phyloP scores from a whole-genome alignment of 169 alveolate genomes.

The Babesia caballi region DNA sequence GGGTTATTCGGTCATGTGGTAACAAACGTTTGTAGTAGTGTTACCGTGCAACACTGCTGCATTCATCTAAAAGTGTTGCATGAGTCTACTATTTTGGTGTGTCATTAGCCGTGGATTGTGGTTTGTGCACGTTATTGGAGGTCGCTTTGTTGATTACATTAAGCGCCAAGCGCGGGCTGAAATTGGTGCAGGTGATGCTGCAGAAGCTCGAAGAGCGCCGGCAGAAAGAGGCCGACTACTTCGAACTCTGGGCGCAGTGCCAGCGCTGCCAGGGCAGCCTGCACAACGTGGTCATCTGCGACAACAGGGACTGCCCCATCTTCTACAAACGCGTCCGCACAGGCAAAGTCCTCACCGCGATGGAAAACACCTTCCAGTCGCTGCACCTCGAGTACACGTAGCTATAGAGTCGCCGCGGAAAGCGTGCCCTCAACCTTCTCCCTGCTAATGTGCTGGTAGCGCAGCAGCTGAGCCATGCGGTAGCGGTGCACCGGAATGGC shows the following conservation, averaged over 20 bases:
- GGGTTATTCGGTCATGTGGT: no score
- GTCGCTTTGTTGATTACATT: no score
- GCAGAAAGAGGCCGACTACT: conserved; percentile 85
- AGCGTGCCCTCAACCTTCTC: conserved; percentile 46
- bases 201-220: conserved; percentile 78
- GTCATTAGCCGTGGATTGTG: no score
- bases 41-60: no score
- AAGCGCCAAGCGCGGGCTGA: no score
- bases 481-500: conserved; percentile 24
- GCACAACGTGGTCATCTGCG: conserved; percentile 93
- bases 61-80: no score
- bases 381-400: conserved; percentile 48
- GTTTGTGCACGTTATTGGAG: no score
- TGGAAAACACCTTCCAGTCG: conserved; percentile 72
- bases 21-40: no score
- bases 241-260: conserved; percentile 96
- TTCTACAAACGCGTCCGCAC: conserved; percentile 95
- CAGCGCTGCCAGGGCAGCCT: conserved; percentile 95
- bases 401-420: conserved; percentile 6
- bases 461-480: conserved; percentile 23
- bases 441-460: conserved; percentile 49
- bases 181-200: conserved; percentile 28
- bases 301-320: conserved; percentile 97
- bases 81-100: no score
- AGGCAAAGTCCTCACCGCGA: conserved; percentile 81